phyloP scores from a whole-genome alignment of 2,329 filamentous ascomycete species.

The Sarocladiaceae sp. region DNA sequence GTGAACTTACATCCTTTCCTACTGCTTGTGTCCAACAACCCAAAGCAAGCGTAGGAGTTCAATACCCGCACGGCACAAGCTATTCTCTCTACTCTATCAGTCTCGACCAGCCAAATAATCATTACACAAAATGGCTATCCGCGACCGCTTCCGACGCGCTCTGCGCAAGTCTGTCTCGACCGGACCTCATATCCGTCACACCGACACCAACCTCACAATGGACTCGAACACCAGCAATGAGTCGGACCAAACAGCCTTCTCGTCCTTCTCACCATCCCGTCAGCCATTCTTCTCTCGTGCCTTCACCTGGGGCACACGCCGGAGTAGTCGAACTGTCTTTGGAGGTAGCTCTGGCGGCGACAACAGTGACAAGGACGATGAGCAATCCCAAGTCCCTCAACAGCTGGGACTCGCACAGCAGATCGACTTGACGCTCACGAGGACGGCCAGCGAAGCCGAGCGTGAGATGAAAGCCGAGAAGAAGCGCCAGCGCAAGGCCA shows the following conservation, averaged over 20 bases:
- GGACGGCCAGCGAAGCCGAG: constrained; percentile 5
- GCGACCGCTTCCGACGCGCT: constrained; percentile 34
- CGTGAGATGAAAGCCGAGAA: constrained; percentile 13
- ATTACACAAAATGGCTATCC: constrained; percentile 34
- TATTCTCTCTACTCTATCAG: not conserved
- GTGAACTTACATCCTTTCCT: not conserved
- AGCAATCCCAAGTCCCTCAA: not conserved
- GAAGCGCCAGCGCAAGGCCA: constrained; percentile 23
- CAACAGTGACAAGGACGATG: constrained; percentile 1
- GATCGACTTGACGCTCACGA: constrained; percentile 3
- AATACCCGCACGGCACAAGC: not conserved
- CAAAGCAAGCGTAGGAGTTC: constrained; percentile 2
- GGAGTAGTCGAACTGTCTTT: constrained; percentile 5
- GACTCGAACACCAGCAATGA: constrained; percentile 12
- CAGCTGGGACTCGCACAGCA: not conserved
- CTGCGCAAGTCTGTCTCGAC: constrained; percentile 30
- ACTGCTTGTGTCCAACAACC: not conserved
- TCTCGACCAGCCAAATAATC: constrained; percentile 10
- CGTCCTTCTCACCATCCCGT: not conserved
- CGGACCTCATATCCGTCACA: constrained; percentile 23
- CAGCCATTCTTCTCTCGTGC: constrained; percentile 1
- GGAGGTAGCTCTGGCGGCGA: not conserved
- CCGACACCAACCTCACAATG: constrained; percentile 23
- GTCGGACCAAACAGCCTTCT: not conserved
- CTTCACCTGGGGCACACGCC: constrained; percentile 3